Conservation (phyloP, 148 eudicot genomes). For the Salicornia ramosissima region DNA sequence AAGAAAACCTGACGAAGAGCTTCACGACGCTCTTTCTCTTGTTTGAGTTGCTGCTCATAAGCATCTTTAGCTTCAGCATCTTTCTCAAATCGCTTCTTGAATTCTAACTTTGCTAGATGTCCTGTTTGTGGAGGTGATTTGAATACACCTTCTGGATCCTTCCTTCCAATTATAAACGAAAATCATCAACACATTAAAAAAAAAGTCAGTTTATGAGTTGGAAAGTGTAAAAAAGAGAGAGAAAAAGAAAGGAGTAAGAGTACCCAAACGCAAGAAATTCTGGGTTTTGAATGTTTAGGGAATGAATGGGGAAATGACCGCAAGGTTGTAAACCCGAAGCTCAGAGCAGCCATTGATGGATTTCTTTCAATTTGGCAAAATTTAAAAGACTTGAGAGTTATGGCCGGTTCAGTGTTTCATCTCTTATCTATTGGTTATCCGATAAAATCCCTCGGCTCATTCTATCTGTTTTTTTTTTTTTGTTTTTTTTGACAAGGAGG, state of each 20-base stretch:
- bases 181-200: neutral
- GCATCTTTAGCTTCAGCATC: slow-evolving; percentile 75
- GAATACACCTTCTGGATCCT: slow-evolving; percentile 92
- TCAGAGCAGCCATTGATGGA: slow-evolving; percentile 42
- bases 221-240: neutral
- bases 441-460: too few species aligned
- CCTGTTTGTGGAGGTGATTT: slow-evolving; percentile 55
- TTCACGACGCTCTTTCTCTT: slow-evolving; percentile 66
- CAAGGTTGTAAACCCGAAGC: slow-evolving; percentile 24
- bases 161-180: slow-evolving; percentile 26
- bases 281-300: slow-evolving; percentile 24
- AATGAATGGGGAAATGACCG: slow-evolving; percentile 15
- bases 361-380: too few species aligned
- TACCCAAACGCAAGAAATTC: slow-evolving; percentile 80
- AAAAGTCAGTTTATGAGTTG: neutral
- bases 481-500: too few species aligned
- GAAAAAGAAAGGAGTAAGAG: neutral
- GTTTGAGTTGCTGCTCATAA: slow-evolving; percentile 57
- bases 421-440: too few species aligned
- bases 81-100: slow-evolving; percentile 53
- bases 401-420: too few species aligned
- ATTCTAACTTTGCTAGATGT: slow-evolving; percentile 61
- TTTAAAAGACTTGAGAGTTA: too few species aligned
- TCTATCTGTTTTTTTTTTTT: too few species aligned
- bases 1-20: slow-evolving; percentile 62